phyloP scores from a whole-genome alignment of 2,329 filamentous ascomycete species.

The Ampelomyces quisqualis region DNA sequence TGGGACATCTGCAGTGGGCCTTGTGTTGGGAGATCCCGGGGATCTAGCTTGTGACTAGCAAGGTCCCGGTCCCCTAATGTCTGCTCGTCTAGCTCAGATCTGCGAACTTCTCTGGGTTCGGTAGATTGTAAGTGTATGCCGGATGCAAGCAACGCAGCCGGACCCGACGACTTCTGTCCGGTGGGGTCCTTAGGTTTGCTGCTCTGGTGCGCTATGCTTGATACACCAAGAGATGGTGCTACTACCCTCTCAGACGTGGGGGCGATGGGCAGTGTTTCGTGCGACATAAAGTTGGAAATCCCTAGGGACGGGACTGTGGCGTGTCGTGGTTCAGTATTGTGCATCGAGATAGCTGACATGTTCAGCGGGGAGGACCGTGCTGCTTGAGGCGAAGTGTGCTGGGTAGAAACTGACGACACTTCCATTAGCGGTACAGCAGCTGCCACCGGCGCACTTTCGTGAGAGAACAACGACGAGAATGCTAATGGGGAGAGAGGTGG shows the following conservation, averaged over 20 bases:
- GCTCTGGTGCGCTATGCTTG: slow-evolving; percentile 30
- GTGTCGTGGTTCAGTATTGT: slow-evolving; percentile 29
- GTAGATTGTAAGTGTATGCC: slow-evolving; percentile 30
- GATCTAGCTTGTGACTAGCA: too few relatives aligned
- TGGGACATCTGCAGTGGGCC: slow-evolving; percentile 28
- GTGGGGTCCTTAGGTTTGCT: slow-evolving; percentile 29
- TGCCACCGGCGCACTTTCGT: slow-evolving; percentile 21
- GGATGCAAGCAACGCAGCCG: slow-evolving; percentile 30
- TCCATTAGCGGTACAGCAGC: slow-evolving; percentile 11
- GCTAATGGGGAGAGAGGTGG: slow-evolving; percentile 18
- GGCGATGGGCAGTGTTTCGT: slow-evolving; percentile 30
- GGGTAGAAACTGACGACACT: slow-evolving; percentile 21
- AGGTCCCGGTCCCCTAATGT: too few relatives aligned
- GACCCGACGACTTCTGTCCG: slow-evolving; percentile 16
- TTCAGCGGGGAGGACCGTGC: slow-evolving; percentile 16
- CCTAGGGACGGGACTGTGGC: slow-evolving; percentile 15
- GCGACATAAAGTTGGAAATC: slow-evolving; percentile 21
- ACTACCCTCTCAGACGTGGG: slow-evolving; percentile 33
- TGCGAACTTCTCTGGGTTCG: slow-evolving; percentile 15
- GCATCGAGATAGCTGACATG: slow-evolving; percentile 25
- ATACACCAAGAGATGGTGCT: slow-evolving; percentile 28
- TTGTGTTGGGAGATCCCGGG: slow-evolving; percentile 1
- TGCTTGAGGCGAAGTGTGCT: slow-evolving; percentile 27
- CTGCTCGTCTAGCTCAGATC: neutral
- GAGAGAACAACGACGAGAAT: slow-evolving; percentile 17